Conservation (phyloP, 345 rosid species). For the Salix arbutifolia region DNA sequence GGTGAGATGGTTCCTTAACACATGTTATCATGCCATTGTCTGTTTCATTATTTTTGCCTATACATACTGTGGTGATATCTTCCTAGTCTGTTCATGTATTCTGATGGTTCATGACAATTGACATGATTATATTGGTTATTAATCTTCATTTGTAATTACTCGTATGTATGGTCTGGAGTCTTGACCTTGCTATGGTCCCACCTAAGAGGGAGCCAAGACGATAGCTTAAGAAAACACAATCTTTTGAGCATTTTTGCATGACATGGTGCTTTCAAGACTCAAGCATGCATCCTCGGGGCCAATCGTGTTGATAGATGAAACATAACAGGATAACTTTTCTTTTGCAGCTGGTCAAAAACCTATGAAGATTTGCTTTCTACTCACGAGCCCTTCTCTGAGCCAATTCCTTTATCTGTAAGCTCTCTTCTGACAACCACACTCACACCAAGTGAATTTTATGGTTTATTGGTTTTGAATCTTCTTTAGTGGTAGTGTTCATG, state of each 20-base stretch:
- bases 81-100: neutral
- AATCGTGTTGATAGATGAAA: neutral
- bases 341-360: conserved; percentile 82
- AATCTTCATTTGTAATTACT: neutral
- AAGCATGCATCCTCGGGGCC: neutral
- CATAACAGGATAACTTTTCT: conserved; percentile 25
- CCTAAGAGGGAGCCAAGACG: neutral
- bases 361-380: conserved; percentile 81
- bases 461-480: neutral
- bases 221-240: neutral
- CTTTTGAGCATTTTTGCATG: neutral
- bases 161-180: neutral
- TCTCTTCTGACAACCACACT: neutral
- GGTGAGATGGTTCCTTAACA: no score
- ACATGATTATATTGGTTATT: neutral
- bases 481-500: neutral
- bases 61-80: neutral
- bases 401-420: conserved; percentile 81
- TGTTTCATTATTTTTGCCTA: neutral
- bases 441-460: neutral
- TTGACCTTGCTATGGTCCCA: neutral
- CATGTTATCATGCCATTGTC: neutral
- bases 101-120: neutral
- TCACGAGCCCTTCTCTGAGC: conserved; percentile 69
- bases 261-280: neutral